phyloP scores from a whole-genome alignment of 306 rosid genomes.

The Sechiopsis laciniata region DNA sequence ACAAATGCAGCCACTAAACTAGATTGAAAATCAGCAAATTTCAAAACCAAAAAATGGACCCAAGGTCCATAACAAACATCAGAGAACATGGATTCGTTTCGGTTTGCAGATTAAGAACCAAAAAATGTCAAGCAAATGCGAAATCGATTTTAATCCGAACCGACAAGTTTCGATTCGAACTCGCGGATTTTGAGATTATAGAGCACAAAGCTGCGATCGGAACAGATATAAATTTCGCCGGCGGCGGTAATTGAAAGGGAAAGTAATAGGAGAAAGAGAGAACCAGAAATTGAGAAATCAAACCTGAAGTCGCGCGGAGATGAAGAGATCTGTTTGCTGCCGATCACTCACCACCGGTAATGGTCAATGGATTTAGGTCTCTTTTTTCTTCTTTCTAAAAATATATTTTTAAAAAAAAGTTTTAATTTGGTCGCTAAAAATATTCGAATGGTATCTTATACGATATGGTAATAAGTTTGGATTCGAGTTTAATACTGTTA shows the following conservation, averaged over 20 bases:
- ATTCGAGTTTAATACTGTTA: no score
- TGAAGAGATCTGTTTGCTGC: no score
- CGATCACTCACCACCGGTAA: no score
- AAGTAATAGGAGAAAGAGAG: not conserved
- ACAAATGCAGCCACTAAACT: not conserved
- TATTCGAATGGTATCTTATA: no score
- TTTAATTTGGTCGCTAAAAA: no score
- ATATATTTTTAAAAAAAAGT: no score
- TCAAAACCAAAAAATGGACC: not conserved
- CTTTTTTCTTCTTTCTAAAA: no score
- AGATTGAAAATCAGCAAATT: not conserved
- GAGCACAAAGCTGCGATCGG: not conserved
- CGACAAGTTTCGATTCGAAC: not conserved
- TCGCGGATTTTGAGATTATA: not conserved
- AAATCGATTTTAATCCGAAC: not conserved
- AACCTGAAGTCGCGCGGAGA: not conserved
- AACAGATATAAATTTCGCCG: not conserved
- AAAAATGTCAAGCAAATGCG: not conserved
- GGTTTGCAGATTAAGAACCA: not conserved
- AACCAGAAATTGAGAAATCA: not conserved
- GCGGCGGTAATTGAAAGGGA: not conserved
- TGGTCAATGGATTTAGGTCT: no score
- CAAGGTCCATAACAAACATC: not conserved
- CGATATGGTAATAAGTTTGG: no score
- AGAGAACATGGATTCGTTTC: not conserved